phyloP scores from a whole-genome alignment of 345 rosid genomes.

The Iberis pinnata region DNA sequence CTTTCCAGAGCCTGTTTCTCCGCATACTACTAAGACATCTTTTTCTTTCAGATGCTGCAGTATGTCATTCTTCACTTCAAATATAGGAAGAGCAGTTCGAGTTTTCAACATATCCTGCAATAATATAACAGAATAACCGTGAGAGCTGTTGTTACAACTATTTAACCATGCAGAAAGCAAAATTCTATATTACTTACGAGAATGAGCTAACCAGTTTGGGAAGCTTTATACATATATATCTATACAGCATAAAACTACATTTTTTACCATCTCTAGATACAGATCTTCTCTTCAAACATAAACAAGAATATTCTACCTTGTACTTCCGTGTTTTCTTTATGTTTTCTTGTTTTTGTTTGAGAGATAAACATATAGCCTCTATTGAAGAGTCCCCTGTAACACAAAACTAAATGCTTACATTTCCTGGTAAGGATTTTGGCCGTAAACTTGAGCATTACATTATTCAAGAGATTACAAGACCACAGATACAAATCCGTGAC shows the following conservation, averaged over 20 bases:
- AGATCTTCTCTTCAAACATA: neutral
- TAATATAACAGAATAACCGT: conserved; percentile 4
- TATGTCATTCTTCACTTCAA: conserved; percentile 57
- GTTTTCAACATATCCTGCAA: conserved; percentile 60
- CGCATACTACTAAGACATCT: conserved; percentile 77
- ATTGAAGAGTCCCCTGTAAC: conserved; percentile 36
- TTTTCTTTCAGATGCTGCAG: conserved; percentile 60
- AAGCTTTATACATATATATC: neutral
- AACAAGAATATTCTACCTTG: conserved; percentile 43
- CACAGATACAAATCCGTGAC: conserved; percentile 10
- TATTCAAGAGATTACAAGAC: conserved; percentile 1
- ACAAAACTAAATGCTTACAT: neutral
- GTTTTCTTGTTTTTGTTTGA: conserved; percentile 52
- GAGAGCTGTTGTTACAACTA: neutral
- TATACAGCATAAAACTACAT: neutral
- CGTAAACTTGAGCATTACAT: neutral
- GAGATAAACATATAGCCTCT: conserved; percentile 48
- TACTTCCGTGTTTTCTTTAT: conserved; percentile 52
- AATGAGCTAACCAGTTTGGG: conserved; percentile 4
- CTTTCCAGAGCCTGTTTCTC: conserved; percentile 98
- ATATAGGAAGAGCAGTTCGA: conserved; percentile 72
- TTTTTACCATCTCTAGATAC: neutral
- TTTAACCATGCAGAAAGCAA: conserved; percentile 11
- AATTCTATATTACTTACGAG: neutral
- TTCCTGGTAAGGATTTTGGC: conserved; percentile 9